Percentiles rank a stretch among this genome's conserved stretches.
These are phyloP conservation scores for Detonula confervacea DNA, from an alignment of 352 stramenopile genomes.

Conservation along the genomic window DNA sequence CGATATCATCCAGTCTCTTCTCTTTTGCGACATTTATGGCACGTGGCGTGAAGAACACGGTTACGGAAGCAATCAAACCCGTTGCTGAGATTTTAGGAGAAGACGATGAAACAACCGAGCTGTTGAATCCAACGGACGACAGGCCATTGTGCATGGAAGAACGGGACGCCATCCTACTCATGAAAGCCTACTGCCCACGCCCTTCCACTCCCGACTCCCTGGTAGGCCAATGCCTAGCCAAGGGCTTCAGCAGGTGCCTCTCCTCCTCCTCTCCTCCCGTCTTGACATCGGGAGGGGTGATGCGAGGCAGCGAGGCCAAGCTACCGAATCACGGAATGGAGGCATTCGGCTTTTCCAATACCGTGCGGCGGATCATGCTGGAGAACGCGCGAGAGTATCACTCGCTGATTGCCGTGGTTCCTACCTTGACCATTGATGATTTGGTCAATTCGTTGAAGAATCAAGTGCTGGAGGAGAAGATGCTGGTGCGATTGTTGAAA, in stretches of 20 bases:
- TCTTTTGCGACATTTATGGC: constrained; percentile 82
- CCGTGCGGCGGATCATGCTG: constrained; percentile 63
- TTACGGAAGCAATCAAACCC: constrained; percentile 66
- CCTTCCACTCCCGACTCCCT: constrained; percentile 75
- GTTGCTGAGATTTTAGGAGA: constrained; percentile 65
- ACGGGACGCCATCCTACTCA: constrained; percentile 71
- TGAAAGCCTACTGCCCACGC: constrained; percentile 76
- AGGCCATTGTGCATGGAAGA: constrained; percentile 69
- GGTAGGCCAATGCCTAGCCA: constrained; percentile 70
- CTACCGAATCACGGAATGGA: constrained; percentile 76
- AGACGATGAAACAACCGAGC: constrained; percentile 59
- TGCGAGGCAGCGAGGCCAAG: constrained; percentile 57
- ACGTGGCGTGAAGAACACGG: constrained; percentile 68
- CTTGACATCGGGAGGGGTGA: constrained; percentile 67
- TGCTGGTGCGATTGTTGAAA: constrained; percentile 67
- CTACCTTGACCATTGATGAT: constrained; percentile 63
- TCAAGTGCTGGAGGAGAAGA: constrained; percentile 55
- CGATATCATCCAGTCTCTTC: constrained; percentile 55
- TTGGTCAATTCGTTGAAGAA: constrained; percentile 48
- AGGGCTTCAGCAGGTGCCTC: constrained; percentile 71
- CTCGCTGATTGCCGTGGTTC: constrained; percentile 58
- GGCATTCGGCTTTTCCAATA: constrained; percentile 60
- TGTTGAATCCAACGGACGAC: constrained; percentile 71
- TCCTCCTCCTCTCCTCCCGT: constrained; percentile 63
- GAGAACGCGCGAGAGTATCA: constrained; percentile 77